Evolutionary conservation across 306 rosid species (phyloP).

Genomic region (Acmispon strigosus): DNA sequence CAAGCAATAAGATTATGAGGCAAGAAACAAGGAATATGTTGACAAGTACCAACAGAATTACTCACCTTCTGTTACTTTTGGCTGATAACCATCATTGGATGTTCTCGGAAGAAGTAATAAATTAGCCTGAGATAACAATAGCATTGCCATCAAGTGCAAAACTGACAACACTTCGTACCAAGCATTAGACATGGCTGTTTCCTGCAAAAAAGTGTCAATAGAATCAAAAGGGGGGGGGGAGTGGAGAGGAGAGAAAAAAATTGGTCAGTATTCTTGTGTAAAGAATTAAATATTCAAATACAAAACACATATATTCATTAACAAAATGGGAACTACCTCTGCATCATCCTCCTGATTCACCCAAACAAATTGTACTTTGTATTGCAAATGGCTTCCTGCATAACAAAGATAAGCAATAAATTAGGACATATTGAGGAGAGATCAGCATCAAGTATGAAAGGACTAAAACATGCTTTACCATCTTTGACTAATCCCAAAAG

Average conservation of each 20-base stretch:
- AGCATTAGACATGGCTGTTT: slow-evolving; percentile 70
- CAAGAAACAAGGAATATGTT: slow-evolving; percentile 5
- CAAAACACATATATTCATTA: neutral
- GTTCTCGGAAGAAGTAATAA: slow-evolving; percentile 88
- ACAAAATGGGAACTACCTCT: slow-evolving; percentile 38
- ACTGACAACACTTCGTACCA: slow-evolving; percentile 96
- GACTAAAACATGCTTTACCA: slow-evolving; percentile 39
- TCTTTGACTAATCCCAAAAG: slow-evolving; percentile 88
- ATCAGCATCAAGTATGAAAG: slow-evolving; percentile 15
- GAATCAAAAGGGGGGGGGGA: neutral
- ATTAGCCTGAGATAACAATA: slow-evolving; percentile 77
- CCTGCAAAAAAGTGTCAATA: slow-evolving; percentile 46
- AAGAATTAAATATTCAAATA: slow-evolving; percentile 5
- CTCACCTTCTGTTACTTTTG: slow-evolving; percentile 86
- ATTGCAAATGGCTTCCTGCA: slow-evolving; percentile 88
- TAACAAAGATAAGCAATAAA: slow-evolving; percentile 23
- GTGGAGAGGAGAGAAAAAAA: neutral
- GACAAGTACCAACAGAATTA: slow-evolving; percentile 4
- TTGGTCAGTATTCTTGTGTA: neutral
- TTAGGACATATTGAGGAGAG: slow-evolving; percentile 18
- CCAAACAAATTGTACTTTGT: slow-evolving; percentile 87
- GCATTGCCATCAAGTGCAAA: slow-evolving; percentile 87
- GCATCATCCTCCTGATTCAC: slow-evolving; percentile 88
- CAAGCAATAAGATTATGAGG: neutral
- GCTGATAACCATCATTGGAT: slow-evolving; percentile 68